Base-by-base conservation (phyloP, 805 yeast genomes). In the Debaryomyces prosopidis region DNA sequence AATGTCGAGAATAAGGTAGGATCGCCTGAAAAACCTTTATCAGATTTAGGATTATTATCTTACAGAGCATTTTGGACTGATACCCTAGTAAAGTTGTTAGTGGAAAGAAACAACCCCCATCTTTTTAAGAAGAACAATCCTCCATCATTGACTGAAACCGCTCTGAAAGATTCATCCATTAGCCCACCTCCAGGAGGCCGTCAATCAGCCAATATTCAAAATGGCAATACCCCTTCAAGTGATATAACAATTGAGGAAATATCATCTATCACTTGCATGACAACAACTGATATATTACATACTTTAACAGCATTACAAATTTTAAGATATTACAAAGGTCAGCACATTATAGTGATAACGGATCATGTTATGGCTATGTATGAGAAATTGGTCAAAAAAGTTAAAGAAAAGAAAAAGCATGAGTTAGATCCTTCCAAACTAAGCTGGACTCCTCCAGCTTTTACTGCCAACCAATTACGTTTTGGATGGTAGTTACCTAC, bases 1-100 rank as follows among this genome's bases (percentile, higher is more conserved):
- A 84, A 85, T 58, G 85, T 83, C 42, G 99, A 94, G 59, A 83
- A 85, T 42, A 94, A 94, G 63, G 81, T 84, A 3, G 99, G 99
- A 1, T 89, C 97, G 0, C 99, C 99, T 0, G 99, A 94, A 67
- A 94, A 94, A 60, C 99, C 99, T 2, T 73, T 94, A 17, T 88
- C 96, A 0, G 99, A 94, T 75, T 75, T 94, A 60, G 99, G 99
- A 34, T 74, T 94, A 27, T 75, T 94, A 23, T 87, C 96, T 4
- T 94, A 94, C 60, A 82, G 99, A 65, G 96, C 97, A 0, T 94
- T 79, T 62, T 94, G 99, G 99, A 83, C 97, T 0, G 98, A 94
- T 57, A 84, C 92, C 0, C 74, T 94, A 47, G 83, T 90, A 10
- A 82, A 81, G 42, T 62, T 89, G 23, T 69, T 94, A 32, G 84